Evolutionary conservation across 768 basidiomycete genomes (phyloP).

Genomic region (Boletus patriciae): DNA sequence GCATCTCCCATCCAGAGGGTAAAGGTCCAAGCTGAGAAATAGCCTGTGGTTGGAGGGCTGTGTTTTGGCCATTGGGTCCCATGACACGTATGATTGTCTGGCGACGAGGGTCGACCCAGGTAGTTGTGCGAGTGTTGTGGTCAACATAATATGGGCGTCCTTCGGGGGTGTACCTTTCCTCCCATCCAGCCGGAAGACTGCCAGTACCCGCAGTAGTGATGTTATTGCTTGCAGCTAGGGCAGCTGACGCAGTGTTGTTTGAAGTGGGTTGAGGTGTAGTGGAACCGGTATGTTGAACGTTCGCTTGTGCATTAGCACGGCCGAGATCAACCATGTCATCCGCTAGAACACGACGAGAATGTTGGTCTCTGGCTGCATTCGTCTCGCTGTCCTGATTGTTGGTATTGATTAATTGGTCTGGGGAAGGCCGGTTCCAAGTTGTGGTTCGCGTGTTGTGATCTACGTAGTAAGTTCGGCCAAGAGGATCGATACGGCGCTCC

Average conservation of each 20-base stretch:
- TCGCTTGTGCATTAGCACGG: constrained; percentile 43
- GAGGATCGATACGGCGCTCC: constrained; percentile 96
- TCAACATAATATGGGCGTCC: constrained; percentile 99
- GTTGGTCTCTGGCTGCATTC: constrained; percentile 83
- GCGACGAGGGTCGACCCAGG: constrained; percentile 99
- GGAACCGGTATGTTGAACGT: constrained; percentile 42
- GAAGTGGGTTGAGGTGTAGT: constrained; percentile 31
- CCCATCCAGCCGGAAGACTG: constrained; percentile 95
- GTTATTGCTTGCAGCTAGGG: constrained; percentile 52
- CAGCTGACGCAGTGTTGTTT: constrained; percentile 39
- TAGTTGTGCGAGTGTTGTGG: constrained; percentile 98
- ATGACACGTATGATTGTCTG: constrained; percentile 97
- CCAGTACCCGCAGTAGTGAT: constrained; percentile 76
- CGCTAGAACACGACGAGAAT: constrained; percentile 77
- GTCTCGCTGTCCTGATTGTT: constrained; percentile 73
- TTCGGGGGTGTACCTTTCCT: constrained; percentile 97
- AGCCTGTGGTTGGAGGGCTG: constrained; percentile 88
- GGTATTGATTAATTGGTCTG: constrained; percentile 71
- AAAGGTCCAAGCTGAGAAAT: constrained; percentile 96
- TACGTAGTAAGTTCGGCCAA: constrained; percentile 96
- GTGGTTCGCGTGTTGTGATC: constrained; percentile 98
- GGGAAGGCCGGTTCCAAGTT: constrained; percentile 93
- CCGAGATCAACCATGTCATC: constrained; percentile 83
- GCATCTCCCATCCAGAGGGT: constrained; percentile 99
- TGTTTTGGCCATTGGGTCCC: constrained; percentile 88